Evolutionary conservation across 192 early-diverging fungal genomes (phyloP).

Genomic region (Podila clonocystis): DNA sequence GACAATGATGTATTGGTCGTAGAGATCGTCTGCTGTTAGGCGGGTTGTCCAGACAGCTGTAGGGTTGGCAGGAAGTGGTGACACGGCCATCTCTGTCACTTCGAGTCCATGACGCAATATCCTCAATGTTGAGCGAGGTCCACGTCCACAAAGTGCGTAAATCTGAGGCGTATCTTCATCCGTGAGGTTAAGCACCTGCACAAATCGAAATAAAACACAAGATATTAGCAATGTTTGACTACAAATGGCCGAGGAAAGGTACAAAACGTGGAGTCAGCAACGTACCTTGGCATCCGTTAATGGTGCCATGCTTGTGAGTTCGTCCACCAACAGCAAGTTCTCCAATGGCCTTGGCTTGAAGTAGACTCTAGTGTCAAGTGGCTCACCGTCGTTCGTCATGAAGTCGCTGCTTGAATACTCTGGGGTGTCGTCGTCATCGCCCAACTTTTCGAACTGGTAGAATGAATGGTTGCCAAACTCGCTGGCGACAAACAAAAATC

Average conservation of each 20-base stretch:
- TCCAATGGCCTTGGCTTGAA: constrained; percentile 83
- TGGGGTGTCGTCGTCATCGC: constrained; percentile 87
- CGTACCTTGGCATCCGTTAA: constrained; percentile 80
- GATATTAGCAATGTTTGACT: not conserved
- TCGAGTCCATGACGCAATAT: constrained; percentile 94
- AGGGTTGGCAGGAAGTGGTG: constrained; percentile 93
- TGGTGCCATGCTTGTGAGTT: constrained; percentile 84
- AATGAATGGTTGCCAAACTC: constrained; percentile 97
- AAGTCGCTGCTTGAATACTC: constrained; percentile 81
- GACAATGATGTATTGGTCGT: constrained; percentile 90
- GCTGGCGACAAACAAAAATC: constrained; percentile 91
- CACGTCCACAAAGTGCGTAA: constrained; percentile 88
- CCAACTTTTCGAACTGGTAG: constrained; percentile 94
- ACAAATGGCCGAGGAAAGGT: not conserved
- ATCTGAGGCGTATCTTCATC: constrained; percentile 96
- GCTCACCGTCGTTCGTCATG: constrained; percentile 64
- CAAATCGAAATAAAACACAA: not conserved
- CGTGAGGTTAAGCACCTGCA: constrained; percentile 80
- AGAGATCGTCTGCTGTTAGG: constrained; percentile 46
- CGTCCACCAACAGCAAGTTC: constrained; percentile 92
- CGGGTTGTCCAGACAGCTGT: constrained; percentile 89
- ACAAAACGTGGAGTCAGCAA: too few species aligned
- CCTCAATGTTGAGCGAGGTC: constrained; percentile 81
- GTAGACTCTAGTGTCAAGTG: constrained; percentile 51
- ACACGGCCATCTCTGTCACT: constrained; percentile 90